Percentiles rank a stretch among this genome's conserved stretches.
phyloP scores from a whole-genome alignment of 495 filamentous ascomycete species.

The Polyplosphaeria fusca region DNA sequence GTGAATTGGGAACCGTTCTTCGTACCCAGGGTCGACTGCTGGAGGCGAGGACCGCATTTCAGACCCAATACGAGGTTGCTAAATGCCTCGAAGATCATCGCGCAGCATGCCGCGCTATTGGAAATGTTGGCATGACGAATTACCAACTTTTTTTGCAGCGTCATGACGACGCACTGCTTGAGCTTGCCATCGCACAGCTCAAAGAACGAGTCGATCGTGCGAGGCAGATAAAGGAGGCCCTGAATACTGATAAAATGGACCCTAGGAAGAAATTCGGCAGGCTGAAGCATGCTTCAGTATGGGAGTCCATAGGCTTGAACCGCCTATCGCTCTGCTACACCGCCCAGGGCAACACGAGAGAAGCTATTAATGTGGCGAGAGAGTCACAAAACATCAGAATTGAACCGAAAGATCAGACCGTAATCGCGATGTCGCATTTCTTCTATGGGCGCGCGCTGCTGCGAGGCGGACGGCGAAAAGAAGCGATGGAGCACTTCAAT shows the following conservation, averaged over 20 bases:
- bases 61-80: background rate
- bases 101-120: background rate
- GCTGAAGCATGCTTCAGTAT: background rate
- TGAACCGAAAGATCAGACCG: background rate
- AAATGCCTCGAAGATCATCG: background rate
- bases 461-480: background rate
- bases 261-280: background rate
- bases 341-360: background rate
- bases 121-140: background rate
- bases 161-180: background rate
- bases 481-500: background rate
- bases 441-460: background rate
- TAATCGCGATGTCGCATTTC: background rate
- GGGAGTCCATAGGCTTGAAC: background rate
- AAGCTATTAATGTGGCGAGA: background rate
- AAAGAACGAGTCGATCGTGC: background rate
- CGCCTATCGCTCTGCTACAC: background rate
- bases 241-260: background rate
- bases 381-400: background rate
- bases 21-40: background rate
- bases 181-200: background rate
- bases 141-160: background rate
- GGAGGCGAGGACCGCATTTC: background rate
- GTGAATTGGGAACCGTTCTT: background rate
- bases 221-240: background rate